phyloP scores from a whole-genome alignment of 1,139 yeast species.

The Protomyces arabidopsidicola region DNA sequence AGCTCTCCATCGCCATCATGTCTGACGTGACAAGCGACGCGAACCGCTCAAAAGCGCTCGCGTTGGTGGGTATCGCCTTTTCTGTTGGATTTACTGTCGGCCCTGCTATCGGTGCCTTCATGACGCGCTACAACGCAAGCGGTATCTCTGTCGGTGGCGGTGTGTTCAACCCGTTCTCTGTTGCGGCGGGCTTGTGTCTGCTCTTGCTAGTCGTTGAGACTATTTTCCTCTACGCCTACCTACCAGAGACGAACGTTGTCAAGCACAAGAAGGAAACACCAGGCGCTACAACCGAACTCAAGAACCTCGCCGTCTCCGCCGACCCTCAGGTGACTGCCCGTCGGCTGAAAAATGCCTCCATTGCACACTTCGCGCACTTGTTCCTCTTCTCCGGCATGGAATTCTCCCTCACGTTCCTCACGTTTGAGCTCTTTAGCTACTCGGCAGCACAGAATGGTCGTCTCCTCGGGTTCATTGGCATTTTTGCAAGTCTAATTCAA shows the following conservation, averaged over 20 bases:
- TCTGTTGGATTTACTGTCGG: constrained; percentile 27
- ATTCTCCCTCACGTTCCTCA: constrained; percentile 22
- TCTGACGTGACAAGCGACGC: constrained; percentile 27
- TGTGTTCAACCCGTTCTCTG: constrained; percentile 23
- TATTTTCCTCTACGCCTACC: constrained; percentile 6
- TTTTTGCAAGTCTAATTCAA: constrained; percentile 22
- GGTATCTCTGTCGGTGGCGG: constrained; percentile 17
- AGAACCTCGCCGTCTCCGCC: constrained; percentile 3
- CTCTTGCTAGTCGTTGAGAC: constrained; percentile 20
- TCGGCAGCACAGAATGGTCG: constrained; percentile 25
- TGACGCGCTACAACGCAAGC: constrained; percentile 25
- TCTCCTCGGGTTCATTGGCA: constrained; percentile 23
- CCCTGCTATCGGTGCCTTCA: constrained; percentile 26
- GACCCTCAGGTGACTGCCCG: not conserved
- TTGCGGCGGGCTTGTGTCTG: constrained; percentile 18
- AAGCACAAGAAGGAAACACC: not conserved
- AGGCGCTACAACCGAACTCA: not conserved
- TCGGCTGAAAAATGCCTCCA: constrained; percentile 16
- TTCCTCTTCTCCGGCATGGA: constrained; percentile 28
- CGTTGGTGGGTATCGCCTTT: constrained; percentile 27
- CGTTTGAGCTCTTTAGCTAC: constrained; percentile 24
- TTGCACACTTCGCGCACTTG: constrained; percentile 24
- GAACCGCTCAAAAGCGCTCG: constrained; percentile 24
- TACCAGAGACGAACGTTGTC: constrained; percentile 22
- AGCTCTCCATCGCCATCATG: constrained; percentile 26